Evolutionary conservation across 768 basidiomycete species (phyloP), one percentile per base, ranked within the genome.

Genomic region (Hebeloma cylindrosporum): DNA sequence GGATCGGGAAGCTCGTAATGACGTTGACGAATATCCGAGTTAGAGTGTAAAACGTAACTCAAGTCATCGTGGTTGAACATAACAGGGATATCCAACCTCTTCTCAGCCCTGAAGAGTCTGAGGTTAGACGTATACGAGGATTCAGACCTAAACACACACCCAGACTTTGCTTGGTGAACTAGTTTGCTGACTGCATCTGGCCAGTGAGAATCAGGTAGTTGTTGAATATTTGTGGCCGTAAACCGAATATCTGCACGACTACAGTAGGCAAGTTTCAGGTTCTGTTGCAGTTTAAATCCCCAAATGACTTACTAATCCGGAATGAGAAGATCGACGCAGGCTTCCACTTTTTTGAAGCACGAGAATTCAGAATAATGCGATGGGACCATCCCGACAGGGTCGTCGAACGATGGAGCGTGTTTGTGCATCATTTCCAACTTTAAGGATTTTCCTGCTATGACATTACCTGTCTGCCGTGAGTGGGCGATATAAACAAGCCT

Each of bases 271-370:
- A n/a, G 26, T 30, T n/a, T 40, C 14, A 11, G 8, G 8, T 40
- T n/a, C n/a, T n/a, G n/a, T n/a, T n/a, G 10, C 5, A 5, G 27
- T 40, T 13, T 20, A 18, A 40, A 14, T 16, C 7, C 0, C 16
- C 26, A 35, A 11, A 48, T 36, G 29, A 47, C 48, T 42, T 29
- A 56, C 60, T 56, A 42, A 29, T 58, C 53, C 14, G 60, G 60
- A 14, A 61, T 34, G 14, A 59, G 32, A 25, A 59, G n/a, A 18
- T 61, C 50, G 2, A 50, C 23, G 16, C 20, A 32, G 3, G 32
- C 32, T 31, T 52, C 43, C 20, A 36, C 39, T 10, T 51, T 39
- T 40, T 27, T 38, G 10, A 41, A 32, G 40, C 47, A 59, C 6
- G 29, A 32, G 17, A 23, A n/a, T 11, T 14, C 29, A 8, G 14